Evolutionary conservation across 768 basidiomycete species (phyloP).

Genomic region (Rubroboletus pulcherrimus): DNA sequence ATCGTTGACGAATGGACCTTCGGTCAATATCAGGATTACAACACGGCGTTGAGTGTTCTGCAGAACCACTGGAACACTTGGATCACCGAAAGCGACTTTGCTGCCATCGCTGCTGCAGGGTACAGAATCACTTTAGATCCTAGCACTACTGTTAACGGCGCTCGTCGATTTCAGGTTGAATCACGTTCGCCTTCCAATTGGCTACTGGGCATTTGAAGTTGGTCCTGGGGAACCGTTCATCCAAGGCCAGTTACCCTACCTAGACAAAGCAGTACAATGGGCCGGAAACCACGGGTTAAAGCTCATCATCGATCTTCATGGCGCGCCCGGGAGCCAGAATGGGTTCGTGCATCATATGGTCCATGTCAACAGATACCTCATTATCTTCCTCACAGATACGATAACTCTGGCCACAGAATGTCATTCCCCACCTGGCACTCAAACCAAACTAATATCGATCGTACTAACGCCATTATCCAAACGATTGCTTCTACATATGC

Average conservation of each 20-base stretch:
- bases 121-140: conserved; percentile 24
- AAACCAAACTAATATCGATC: conserved; percentile 58
- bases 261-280: conserved; percentile 65
- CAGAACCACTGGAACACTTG: conserved; percentile 75
- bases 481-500: conserved; percentile 58
- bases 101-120: conserved; percentile 72
- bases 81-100: conserved; percentile 82
- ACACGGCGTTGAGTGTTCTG: conserved; percentile 48
- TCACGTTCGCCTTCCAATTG: conserved; percentile 81
- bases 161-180: conserved; percentile 50
- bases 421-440: conserved; percentile 67
- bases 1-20: conserved; percentile 83
- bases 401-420: conserved; percentile 73
- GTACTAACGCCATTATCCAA: conserved; percentile 64
- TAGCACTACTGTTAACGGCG: background rate
- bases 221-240: conserved; percentile 74
- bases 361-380: conserved; percentile 1
- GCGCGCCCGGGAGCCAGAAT: conserved; percentile 83
- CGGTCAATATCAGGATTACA: conserved; percentile 52
- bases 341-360: conserved; percentile 41
- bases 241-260: conserved; percentile 69
- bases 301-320: conserved; percentile 76
- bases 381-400: conserved; percentile 47
- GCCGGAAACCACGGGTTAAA: conserved; percentile 70
- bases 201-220: conserved; percentile 89